Conservation (phyloP, 164 flowering plant genomes). For the Annona squamosa region DNA sequence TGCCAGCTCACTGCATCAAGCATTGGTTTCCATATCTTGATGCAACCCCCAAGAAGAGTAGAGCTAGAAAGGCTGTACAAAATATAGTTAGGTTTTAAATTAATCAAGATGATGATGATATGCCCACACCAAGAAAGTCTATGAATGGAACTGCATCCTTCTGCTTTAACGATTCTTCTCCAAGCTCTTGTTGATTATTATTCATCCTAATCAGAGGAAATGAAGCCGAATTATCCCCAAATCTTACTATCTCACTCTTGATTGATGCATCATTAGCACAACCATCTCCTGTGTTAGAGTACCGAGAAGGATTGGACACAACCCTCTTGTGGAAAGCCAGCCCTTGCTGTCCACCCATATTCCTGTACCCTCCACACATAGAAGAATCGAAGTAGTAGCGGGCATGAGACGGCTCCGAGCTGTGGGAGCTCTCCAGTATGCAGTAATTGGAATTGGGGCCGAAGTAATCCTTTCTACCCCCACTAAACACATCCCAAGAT, state of each 20-base stretch:
- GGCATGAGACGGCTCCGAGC: slow-evolving; percentile 13
- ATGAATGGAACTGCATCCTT: slow-evolving; percentile 49
- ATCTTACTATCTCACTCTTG: slow-evolving; percentile 17
- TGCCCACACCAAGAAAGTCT: slow-evolving; percentile 83
- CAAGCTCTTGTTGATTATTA: slow-evolving; percentile 18
- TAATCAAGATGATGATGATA: slow-evolving; percentile 46
- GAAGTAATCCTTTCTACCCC: slow-evolving; percentile 15
- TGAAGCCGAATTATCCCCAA: slow-evolving; percentile 17
- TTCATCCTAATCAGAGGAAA: slow-evolving; percentile 13
- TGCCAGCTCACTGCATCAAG: background rate
- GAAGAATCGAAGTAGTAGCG: slow-evolving; percentile 17
- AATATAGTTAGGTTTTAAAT: background rate
- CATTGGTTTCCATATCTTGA: background rate
- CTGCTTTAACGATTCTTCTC: slow-evolving; percentile 25
- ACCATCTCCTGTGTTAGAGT: slow-evolving; percentile 11
- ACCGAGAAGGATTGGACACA: slow-evolving; percentile 20
- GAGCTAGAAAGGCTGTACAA: background rate
- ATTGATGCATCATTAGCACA: slow-evolving; percentile 6
- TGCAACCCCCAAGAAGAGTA: background rate
- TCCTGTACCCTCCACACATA: slow-evolving; percentile 14
- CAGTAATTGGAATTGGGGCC: slow-evolving; percentile 13
- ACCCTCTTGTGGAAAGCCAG: slow-evolving; percentile 20
- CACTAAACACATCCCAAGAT: slow-evolving; percentile 14
- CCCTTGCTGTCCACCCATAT: slow-evolving; percentile 7
- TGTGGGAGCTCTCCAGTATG: slow-evolving; percentile 18